Base-by-base conservation (phyloP, 768 basidiomycete species). In the Leccinum arenicola region DNA sequence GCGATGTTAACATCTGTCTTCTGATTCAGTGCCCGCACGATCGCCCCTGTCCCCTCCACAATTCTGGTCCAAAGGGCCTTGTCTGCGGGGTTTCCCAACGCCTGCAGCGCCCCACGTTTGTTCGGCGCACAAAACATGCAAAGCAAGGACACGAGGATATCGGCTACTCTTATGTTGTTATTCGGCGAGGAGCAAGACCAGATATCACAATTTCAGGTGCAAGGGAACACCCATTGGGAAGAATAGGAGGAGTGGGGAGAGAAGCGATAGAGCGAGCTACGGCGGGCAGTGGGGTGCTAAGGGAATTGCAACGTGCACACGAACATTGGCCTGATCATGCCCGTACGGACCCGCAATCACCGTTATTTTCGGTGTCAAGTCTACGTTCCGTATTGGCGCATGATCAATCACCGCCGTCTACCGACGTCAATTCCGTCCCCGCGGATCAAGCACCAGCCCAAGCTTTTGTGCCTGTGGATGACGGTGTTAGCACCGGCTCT, bases 1-100 rank as follows among this genome's bases (percentile, higher is more conserved):
- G 10, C 17, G 36, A 56, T 60, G 38, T 35, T 38, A 52, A 52
- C 27, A 54, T 31, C 56, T 40, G 7, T 33, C 33, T 43, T 52
- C 50, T 48, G 60, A 45, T 68, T 14, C 67, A 95, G 88, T 98
- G 96, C 68, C 93, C 96, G 12, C 96, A 98, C 67, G 95, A 98
- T 69, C 80, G 80, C 23, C 77, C 78, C 47, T 98, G 96, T 71
- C 95, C 96, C 2, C 75, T 98, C 27, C 79, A 83, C 67, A 76
- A 79, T 60, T 76, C 80, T n/a, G 83, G 84, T 36, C 70, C 80
- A 8, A 74, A 67, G 27, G 75, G 78, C 53, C 74, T 88, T 2
- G 76, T 83, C 48, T 98, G 96, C 68, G 86, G 89, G 17, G 97
- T 95, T 74, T 83, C 85, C 8, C 96, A 98, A 69, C 85, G 94